Evolutionary conservation across 805 yeast species (phyloP).

Genomic region (Pichia paraexigua): DNA sequence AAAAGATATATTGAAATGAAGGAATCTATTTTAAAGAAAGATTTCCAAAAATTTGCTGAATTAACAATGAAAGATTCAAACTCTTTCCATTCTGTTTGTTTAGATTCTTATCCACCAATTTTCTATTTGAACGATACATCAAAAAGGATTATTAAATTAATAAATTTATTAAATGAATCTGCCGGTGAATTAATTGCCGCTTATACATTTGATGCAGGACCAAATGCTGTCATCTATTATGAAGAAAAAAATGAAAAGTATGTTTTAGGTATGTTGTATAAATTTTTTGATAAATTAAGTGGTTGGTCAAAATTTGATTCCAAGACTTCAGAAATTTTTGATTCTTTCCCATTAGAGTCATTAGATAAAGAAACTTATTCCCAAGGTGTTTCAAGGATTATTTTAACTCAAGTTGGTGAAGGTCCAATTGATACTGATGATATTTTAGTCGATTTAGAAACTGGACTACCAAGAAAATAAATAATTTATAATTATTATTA

Average conservation of each 20-base stretch:
- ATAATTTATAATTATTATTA: not conserved
- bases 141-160: slow-evolving; percentile 65
- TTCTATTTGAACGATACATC: slow-evolving; percentile 91
- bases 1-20: slow-evolving; percentile 77
- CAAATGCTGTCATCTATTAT: slow-evolving; percentile 94
- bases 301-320: slow-evolving; percentile 51
- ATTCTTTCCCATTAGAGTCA: slow-evolving; percentile 18
- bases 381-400: slow-evolving; percentile 71
- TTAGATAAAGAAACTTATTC: slow-evolving; percentile 29
- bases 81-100: slow-evolving; percentile 96
- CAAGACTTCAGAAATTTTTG: slow-evolving; percentile 11
- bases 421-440: slow-evolving; percentile 67
- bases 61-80: slow-evolving; percentile 95
- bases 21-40: slow-evolving; percentile 58
- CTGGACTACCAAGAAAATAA: slow-evolving; percentile 51
- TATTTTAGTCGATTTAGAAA: slow-evolving; percentile 44
- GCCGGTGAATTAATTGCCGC: slow-evolving; percentile 77
- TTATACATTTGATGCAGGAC: slow-evolving; percentile 98
- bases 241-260: slow-evolving; percentile 63
- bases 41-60: slow-evolving; percentile 76
- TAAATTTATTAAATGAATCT: slow-evolving; percentile 66
- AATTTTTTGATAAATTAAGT: slow-evolving; percentile 46
- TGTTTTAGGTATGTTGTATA: slow-evolving; percentile 63
- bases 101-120: slow-evolving; percentile 93
- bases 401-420: slow-evolving; percentile 77